Evolutionary conservation across 257 asterid genomes (phyloP), one percentile per base, ranked within the genome.

Genomic region (Orobanche coerulescens): DNA sequence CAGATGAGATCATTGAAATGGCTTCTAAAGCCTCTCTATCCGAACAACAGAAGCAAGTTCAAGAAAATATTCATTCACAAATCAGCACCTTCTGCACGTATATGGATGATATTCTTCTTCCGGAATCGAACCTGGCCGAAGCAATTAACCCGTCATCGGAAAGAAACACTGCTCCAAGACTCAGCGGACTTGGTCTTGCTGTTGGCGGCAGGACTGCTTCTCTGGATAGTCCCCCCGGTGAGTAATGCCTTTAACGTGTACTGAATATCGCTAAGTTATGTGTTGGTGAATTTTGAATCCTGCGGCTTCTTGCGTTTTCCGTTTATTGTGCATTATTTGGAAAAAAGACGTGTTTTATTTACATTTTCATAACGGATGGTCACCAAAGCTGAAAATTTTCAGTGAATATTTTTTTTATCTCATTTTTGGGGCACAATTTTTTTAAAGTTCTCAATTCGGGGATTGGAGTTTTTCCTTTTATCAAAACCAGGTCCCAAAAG

Each of bases 31-130:
- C 95, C 52, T 75, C 95, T 46, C 67, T 78, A 33, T 71, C 37
- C 20, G 95, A 92, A 68, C 97, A 88, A 64, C 89, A 88, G 73
- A 79, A 76, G 73, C 93, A 78, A 66, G 97, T 92, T 71, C 95
- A 92, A 69, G 96, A 92, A 70, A 88, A 92, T 73, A 78, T 92
- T 44, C 98, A 88, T 59, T 72, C 66, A 43, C 97, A 88, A 74
- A 66, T 86, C 37, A 52, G 59, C 59, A 71, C 61, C 43, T 78
- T 86, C 68, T 81, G 86, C 76, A 46, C 54, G 4, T 53, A 74
- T 67, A 91, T 91, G 96, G 90, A 88, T 73, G 84, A 64, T 19
- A 77, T 86, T 72, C 86, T 92, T 62, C 74, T 76, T 63, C 94
- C 87, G 28, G 81, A 81, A 74, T 22, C 75, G 20, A 75, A 75